Evolutionary conservation across 139 green algal genomes (phyloP), one percentile per base, ranked within the genome.

Genomic region (Tetradesmus lagerheimii): DNA sequence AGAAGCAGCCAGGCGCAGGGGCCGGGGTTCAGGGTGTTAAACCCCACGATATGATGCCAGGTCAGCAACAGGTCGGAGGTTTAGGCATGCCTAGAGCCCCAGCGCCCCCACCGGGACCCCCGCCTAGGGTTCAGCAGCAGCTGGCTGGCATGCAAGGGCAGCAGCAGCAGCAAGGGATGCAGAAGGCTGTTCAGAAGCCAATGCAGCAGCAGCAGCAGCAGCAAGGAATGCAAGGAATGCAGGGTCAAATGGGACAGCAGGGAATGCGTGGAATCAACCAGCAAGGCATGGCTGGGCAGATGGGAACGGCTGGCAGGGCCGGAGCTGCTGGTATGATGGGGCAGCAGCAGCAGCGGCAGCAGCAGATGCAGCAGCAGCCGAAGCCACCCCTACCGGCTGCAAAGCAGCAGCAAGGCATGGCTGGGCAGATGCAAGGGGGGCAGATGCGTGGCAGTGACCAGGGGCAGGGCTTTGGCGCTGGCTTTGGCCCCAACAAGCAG

Each of bases 401-500:
- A 16, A 71, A 74, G 80, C 79, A 85, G 79, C 67, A 78, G n/a
- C 67, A 78, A n/a, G 67, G 57, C 57, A 23, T 38, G n/a, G 67
- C 31, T 37, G n/a, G 67, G n/a, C 1, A n/a, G n/a, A n/a, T 78
- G 67, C 67, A 39, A 9, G 67, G 31, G 57, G 67, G 31, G 57
- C 57, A 71, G 57, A 71, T 71, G 57, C 57, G 23, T 71, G 57
- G 53, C 53, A 66, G 53, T 25, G 53, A 71, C 23, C 57, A 71
- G 57, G 57, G 57, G 5, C 23, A 71, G 23, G 67, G 67, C 39
- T 78, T 38, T 23, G 67, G 29, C 14, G 67, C n/a, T 39, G 67
- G 67, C 29, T 78, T 78, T 78, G 67, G 31, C 4, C 34, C 35
- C 9, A 50, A 67, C 18, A 41, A 18, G 41, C 78, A 29, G 9